Conservation (phyloP, 2,329 filamentous ascomycete genomes). For the Byssochlamys sp. region DNA sequence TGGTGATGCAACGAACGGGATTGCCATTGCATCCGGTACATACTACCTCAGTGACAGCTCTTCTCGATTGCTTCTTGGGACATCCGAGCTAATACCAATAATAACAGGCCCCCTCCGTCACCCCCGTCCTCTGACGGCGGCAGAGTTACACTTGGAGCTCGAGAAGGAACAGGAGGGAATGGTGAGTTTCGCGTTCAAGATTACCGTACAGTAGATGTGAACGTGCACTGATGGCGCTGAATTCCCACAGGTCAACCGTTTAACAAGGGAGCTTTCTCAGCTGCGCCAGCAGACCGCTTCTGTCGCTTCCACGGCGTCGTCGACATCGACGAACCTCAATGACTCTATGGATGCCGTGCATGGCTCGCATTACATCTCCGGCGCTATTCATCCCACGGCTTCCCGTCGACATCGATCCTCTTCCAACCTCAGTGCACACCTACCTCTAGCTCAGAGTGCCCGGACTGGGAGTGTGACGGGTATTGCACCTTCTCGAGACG, state of each 20-base stretch:
- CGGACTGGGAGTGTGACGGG: constrained; percentile 30
- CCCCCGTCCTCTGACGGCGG: constrained; percentile 75
- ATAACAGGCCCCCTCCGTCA: constrained; percentile 65
- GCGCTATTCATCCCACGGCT: constrained; percentile 43
- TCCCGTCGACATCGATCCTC: constrained; percentile 49
- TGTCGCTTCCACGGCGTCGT: constrained; percentile 52
- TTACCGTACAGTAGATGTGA: background rate
- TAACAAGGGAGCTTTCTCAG: constrained; percentile 77
- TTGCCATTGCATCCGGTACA: constrained; percentile 33
- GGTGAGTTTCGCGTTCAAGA: constrained; percentile 43
- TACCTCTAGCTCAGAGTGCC: constrained; percentile 24
- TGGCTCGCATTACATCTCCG: constrained; percentile 33
- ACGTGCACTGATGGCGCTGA: background rate
- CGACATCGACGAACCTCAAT: constrained; percentile 43
- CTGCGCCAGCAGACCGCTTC: constrained; percentile 63
- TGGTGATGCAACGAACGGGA: constrained; percentile 28
- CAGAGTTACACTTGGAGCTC: constrained; percentile 77
- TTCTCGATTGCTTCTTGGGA: background rate
- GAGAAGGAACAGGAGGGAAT: constrained; percentile 94
- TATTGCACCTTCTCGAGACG: constrained; percentile 36
- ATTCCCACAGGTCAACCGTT: constrained; percentile 65
- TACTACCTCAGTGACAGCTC: background rate
- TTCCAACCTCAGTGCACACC: constrained; percentile 43
- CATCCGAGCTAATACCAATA: constrained; percentile 1
- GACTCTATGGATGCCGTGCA: constrained; percentile 39